phyloP scores from a whole-genome alignment of 768 basidiomycete species.

The Pleurotus tuoliensis region DNA sequence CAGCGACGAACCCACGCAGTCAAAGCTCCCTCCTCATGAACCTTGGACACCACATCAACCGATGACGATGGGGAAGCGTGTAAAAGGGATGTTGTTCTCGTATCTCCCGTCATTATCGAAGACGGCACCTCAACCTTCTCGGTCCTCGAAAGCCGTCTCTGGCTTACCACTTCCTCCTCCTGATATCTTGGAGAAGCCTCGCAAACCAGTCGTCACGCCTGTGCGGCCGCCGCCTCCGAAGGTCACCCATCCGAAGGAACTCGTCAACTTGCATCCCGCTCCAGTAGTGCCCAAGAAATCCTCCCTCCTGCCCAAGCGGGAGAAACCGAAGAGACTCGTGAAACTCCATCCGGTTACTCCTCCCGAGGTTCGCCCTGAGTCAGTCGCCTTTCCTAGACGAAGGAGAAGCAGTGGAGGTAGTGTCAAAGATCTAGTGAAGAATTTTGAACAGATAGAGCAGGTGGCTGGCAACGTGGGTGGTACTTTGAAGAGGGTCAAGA shows the following conservation, averaged over 20 bases:
- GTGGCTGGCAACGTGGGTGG: slow-evolving; percentile 23
- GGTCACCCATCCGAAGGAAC: slow-evolving; percentile 55
- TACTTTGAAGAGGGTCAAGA: slow-evolving; percentile 29
- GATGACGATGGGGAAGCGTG: slow-evolving; percentile 41
- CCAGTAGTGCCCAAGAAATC: slow-evolving; percentile 33
- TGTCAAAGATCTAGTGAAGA: slow-evolving; percentile 67
- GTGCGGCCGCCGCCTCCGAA: slow-evolving; percentile 44
- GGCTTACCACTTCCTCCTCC: slow-evolving; percentile 55
- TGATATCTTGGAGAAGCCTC: slow-evolving; percentile 43
- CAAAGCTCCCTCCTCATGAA: slow-evolving; percentile 2
- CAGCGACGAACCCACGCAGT: neutral
- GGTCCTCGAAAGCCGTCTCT: slow-evolving; percentile 21
- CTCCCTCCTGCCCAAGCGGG: slow-evolving; percentile 40
- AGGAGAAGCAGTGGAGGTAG: slow-evolving; percentile 65
- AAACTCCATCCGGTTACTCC: slow-evolving; percentile 47
- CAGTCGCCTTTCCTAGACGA: slow-evolving; percentile 23
- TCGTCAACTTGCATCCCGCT: slow-evolving; percentile 57
- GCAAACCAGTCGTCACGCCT: slow-evolving; percentile 60
- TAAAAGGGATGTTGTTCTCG: slow-evolving; percentile 57
- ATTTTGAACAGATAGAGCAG: slow-evolving; percentile 44
- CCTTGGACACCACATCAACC: slow-evolving; percentile 14
- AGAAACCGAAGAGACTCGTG: slow-evolving; percentile 44
- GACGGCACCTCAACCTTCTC: slow-evolving; percentile 20
- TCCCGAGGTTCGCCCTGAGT: slow-evolving; percentile 18
- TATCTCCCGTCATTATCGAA: slow-evolving; percentile 53